Base-by-base conservation (phyloP, 768 basidiomycete genomes). In the Trametes gibbosa region DNA sequence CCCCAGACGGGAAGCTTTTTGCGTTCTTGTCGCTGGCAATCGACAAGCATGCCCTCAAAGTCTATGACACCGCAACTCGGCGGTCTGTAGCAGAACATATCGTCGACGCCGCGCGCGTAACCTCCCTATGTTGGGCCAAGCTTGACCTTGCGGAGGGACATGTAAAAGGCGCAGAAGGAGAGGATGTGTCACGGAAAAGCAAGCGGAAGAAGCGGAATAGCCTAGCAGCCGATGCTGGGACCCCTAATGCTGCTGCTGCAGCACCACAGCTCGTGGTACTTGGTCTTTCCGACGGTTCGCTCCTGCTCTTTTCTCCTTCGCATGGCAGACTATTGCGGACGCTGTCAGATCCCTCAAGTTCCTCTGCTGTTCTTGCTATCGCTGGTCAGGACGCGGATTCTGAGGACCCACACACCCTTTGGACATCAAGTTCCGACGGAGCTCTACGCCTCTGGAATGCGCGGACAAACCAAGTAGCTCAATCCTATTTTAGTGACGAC, bases 21-120 rank as follows among this genome's bases (percentile, higher is more conserved):
- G 85, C 82, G 1, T 79, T 84, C 52, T 70, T 86, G 27, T 85
- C 85, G 10, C 77, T 88, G 23, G 80, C 86, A 2, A 78, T 89
- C 51, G 86, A 89, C 77, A 89, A 86, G 70, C 86, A 89, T 68
- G 80, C 85, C 45, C 72, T 88, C 56, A 84, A 85, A 65, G 76
- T 88, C 39, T 86, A 85, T 69, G 79, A 86, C 68, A 81, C 83
- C 9, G 63, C 75, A 8, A 76, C 82, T n/a, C 79, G 77, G 37
- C 78, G 80, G 61, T 78, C 82, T 32, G 70, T 82, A 21, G 80
- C 84, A 4, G 86, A 89, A 69, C 74, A 84, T 71, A 76, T 78
- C 17, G 67, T 86, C 19, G 81, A 85, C 35, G 75, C 76, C 24
- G 80, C 80, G 56, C 79, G 83, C 45, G 81, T 86, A 41, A 79